phyloP scores from a whole-genome alignment of 2,329 filamentous ascomycete species.

The Colletotrichum lini region DNA sequence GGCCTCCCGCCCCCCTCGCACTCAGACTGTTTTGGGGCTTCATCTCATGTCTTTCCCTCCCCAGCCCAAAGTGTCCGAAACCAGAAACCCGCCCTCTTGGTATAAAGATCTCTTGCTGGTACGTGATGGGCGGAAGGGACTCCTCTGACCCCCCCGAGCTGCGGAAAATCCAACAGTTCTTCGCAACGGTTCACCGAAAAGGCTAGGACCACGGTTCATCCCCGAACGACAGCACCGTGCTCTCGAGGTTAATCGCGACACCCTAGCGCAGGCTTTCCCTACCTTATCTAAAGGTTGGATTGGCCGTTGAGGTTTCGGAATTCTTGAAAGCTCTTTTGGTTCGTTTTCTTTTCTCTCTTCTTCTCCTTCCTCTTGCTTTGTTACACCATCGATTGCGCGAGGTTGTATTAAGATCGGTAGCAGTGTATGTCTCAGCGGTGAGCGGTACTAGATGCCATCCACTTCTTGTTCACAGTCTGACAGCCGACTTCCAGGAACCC shows the following conservation, averaged over 20 bases:
- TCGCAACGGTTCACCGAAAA: slow-evolving; percentile 29
- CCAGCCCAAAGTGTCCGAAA: slow-evolving; percentile 32
- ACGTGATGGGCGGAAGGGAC: slow-evolving; percentile 14
- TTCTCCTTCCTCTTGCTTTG: slow-evolving; percentile 9
- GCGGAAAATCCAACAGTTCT: slow-evolving; percentile 31
- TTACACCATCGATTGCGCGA: slow-evolving; percentile 9
- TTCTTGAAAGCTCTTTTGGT: slow-evolving; percentile 16
- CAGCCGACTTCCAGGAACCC: background rate
- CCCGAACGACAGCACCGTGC: slow-evolving; percentile 40
- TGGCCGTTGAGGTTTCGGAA: slow-evolving; percentile 30
- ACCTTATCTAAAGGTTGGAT: slow-evolving; percentile 35
- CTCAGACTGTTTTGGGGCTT: slow-evolving; percentile 33
- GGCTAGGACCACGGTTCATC: slow-evolving; percentile 24
- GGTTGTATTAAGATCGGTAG: background rate
- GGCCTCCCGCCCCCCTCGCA: slow-evolving; percentile 34
- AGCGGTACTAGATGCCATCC: background rate
- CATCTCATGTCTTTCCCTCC: slow-evolving; percentile 20
- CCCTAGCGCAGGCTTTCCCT: background rate
- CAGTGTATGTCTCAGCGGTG: slow-evolving; percentile 8
- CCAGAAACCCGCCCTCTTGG: slow-evolving; percentile 29
- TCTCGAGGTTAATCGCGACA: slow-evolving; percentile 17
- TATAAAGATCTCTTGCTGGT: slow-evolving; percentile 32
- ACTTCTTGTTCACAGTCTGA: background rate
- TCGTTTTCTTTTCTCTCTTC: background rate
- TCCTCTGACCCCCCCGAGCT: background rate